phyloP scores from a whole-genome alignment of 345 rosid genomes.

The Eucalyptus marginata region DNA sequence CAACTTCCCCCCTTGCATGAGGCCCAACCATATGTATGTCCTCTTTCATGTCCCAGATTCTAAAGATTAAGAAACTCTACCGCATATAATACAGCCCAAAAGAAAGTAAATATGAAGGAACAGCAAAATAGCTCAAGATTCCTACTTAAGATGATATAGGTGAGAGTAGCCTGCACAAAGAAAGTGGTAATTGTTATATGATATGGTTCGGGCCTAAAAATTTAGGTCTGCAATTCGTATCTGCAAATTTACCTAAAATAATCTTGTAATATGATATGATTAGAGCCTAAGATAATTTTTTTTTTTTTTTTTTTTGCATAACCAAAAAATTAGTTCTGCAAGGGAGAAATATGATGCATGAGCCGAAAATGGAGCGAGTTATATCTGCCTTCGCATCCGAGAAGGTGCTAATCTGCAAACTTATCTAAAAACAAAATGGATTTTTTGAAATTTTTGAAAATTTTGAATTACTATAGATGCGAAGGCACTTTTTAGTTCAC shows the following conservation, averaged over 20 bases:
- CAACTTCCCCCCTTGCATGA: no score
- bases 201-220: background rate
- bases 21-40: background rate
- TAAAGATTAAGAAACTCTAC: background rate
- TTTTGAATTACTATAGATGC: background rate
- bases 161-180: background rate
- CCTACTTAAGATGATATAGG: background rate
- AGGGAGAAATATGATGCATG: background rate
- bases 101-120: background rate
- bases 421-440: background rate
- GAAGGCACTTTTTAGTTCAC: background rate
- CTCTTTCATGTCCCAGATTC: background rate
- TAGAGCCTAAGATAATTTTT: background rate
- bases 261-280: background rate
- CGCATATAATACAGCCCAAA: background rate
- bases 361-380: background rate
- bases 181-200: no score
- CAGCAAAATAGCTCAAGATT: background rate
- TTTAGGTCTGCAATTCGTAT: background rate
- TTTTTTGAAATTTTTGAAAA: accelerated
- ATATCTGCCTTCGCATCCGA: background rate
- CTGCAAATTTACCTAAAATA: background rate
- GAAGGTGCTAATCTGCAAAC: background rate
- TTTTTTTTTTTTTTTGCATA: no score
- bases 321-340: background rate